These are phyloP conservation scores for Penicillium expansum DNA, from an alignment of 2,329 filamentous ascomycete genomes.

Conservation along the genomic window DNA sequence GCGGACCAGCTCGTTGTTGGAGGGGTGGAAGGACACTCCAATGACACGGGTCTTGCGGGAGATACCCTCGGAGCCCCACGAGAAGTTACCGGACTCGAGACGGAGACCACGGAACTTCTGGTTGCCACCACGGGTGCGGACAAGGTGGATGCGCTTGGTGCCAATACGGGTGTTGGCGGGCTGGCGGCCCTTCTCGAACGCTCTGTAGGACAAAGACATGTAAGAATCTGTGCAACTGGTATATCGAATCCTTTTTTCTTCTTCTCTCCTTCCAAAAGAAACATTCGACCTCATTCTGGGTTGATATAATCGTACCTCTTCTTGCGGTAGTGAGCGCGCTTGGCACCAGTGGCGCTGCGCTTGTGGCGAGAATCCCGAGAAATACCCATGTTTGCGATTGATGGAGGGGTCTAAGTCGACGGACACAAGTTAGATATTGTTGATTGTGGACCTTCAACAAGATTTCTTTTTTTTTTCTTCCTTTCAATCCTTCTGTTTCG, in stretches of 20 bases:
- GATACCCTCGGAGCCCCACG: slow-evolving; percentile 96
- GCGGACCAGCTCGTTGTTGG: slow-evolving; percentile 99
- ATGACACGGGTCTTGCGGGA: slow-evolving; percentile 99
- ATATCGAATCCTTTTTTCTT: not conserved
- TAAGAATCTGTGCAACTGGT: slow-evolving; percentile 55
- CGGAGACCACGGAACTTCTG: slow-evolving; percentile 99
- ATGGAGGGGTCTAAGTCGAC: slow-evolving; percentile 48
- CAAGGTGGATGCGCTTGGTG: slow-evolving; percentile 90
- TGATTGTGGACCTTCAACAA: slow-evolving; percentile 9
- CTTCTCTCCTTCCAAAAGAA: not conserved
- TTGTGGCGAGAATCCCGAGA: slow-evolving; percentile 99
- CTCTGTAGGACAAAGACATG: slow-evolving; percentile 67
- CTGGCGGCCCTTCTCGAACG: slow-evolving; percentile 99
- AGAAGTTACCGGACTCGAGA: slow-evolving; percentile 98
- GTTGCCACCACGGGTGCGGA: slow-evolving; percentile 97
- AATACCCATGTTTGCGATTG: slow-evolving; percentile 94
- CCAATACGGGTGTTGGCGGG: slow-evolving; percentile 99
- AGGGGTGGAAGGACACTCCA: slow-evolving; percentile 96
- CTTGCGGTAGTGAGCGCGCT: slow-evolving; percentile 84
- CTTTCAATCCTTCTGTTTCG: slow-evolving; percentile 22
- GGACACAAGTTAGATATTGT: slow-evolving; percentile 12
- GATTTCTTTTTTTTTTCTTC: not conserved
- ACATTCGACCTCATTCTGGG: slow-evolving; percentile 45
- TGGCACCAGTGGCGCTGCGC: slow-evolving; percentile 98
- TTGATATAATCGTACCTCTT: slow-evolving; percentile 54